Conservation (phyloP, 495 filamentous ascomycete species). For the Hyphodiscus hymeniophilus region DNA sequence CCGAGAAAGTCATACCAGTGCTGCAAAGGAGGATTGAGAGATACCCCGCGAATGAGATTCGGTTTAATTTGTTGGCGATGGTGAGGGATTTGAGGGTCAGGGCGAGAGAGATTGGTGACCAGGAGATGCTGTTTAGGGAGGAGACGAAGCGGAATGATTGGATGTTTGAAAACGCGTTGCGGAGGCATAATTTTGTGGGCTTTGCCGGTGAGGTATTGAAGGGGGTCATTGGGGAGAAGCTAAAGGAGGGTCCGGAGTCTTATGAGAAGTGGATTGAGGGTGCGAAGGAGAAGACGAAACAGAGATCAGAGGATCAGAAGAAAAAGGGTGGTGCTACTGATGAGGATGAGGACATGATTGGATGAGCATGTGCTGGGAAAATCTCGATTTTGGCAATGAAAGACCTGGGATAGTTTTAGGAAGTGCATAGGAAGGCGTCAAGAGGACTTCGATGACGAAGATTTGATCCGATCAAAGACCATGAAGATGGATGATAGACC, state of each 20-base stretch:
- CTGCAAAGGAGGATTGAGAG: slow-evolving; percentile 74
- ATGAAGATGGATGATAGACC: background rate
- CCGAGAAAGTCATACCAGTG: slow-evolving; percentile 77
- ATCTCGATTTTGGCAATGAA: background rate
- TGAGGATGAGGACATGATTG: slow-evolving; percentile 21
- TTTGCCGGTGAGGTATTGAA: slow-evolving; percentile 89
- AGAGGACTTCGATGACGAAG: background rate
- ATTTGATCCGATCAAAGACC: background rate
- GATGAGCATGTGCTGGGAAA: slow-evolving; percentile 5
- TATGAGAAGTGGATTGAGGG: slow-evolving; percentile 76
- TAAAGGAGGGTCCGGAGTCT: slow-evolving; percentile 43
- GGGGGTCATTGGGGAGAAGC: slow-evolving; percentile 66
- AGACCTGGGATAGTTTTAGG: background rate
- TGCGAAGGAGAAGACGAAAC: slow-evolving; percentile 62
- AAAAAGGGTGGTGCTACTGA: slow-evolving; percentile 9
- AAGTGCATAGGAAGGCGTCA: background rate
- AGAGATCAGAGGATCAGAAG: slow-evolving; percentile 48
- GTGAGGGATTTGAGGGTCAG: slow-evolving; percentile 66
- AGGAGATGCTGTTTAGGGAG: slow-evolving; percentile 68
- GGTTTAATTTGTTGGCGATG: slow-evolving; percentile 94
- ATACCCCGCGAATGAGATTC: slow-evolving; percentile 80
- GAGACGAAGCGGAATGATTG: slow-evolving; percentile 77
- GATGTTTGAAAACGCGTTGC: slow-evolving; percentile 92
- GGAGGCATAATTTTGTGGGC: slow-evolving; percentile 92
- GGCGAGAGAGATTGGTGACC: slow-evolving; percentile 77